Evolutionary conservation across 495 filamentous ascomycete genomes (phyloP).

Genomic region (Penicillium arizonense): DNA sequence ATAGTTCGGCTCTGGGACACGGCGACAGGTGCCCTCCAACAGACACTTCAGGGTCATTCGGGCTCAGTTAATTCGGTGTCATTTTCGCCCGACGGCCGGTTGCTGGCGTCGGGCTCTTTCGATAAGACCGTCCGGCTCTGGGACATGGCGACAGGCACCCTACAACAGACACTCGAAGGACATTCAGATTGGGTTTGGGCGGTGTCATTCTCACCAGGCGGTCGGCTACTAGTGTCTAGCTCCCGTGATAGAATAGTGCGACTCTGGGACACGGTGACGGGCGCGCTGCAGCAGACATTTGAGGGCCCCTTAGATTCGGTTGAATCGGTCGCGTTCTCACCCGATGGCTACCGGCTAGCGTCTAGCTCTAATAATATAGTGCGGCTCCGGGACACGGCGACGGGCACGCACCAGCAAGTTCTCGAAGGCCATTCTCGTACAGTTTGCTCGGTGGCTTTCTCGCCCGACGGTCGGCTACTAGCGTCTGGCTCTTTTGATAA

Average conservation of each 20-base stretch:
- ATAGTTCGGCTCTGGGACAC: slow-evolving; percentile 29
- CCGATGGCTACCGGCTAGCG: no score
- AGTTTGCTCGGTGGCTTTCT: slow-evolving; percentile 20
- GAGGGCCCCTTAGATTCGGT: background rate
- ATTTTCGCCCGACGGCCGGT: slow-evolving; percentile 27
- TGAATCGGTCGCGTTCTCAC: background rate
- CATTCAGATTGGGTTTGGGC: background rate
- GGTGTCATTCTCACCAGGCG: background rate
- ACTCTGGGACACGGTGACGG: background rate
- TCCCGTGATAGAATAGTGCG: background rate
- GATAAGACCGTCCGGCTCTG: slow-evolving; percentile 1
- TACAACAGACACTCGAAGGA: background rate
- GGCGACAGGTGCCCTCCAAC: background rate
- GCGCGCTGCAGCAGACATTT: background rate
- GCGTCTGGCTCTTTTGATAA: slow-evolving; percentile 17
- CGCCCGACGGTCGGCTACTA: slow-evolving; percentile 17
- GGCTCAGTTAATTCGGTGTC: slow-evolving; percentile 14
- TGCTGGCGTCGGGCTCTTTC: slow-evolving; percentile 16
- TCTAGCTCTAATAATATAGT: no score
- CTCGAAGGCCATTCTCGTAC: background rate
- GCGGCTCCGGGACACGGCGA: no score
- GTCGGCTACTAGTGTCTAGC: no score
- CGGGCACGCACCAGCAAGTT: no score
- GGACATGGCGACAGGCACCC: no score
- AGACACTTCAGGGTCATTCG: slow-evolving; percentile 16